phyloP scores from a whole-genome alignment of 495 filamentous ascomycete species.

The Pyrenula massariospora region DNA sequence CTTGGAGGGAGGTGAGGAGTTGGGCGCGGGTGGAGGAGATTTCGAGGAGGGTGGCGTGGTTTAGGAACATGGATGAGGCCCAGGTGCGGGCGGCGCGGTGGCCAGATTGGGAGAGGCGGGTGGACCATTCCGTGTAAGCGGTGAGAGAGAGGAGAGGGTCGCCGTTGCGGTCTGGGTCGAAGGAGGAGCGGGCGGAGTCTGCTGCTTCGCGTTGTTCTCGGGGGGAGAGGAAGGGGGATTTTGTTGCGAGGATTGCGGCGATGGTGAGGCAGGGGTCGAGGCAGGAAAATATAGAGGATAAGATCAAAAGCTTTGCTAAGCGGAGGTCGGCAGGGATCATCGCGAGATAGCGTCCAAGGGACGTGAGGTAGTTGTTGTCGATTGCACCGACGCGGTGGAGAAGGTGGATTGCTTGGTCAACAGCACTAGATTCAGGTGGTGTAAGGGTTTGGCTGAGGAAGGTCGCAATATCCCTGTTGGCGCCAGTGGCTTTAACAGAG shows the following conservation, averaged over 20 bases:
- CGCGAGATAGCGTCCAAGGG: slow-evolving; percentile 77
- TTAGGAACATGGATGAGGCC: slow-evolving; percentile 86
- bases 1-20: slow-evolving; percentile 74
- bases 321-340: slow-evolving; percentile 92
- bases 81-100: slow-evolving; percentile 56
- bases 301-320: slow-evolving; percentile 90
- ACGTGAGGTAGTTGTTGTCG: slow-evolving; percentile 72
- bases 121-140: slow-evolving; percentile 73
- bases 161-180: slow-evolving; percentile 59
- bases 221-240: slow-evolving; percentile 74
- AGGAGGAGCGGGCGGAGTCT: slow-evolving; percentile 61
- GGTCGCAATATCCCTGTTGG: slow-evolving; percentile 60
- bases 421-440: slow-evolving; percentile 71
- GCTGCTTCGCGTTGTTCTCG: slow-evolving; percentile 70
- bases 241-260: slow-evolving; percentile 74
- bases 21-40: slow-evolving; percentile 78
- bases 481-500: slow-evolving; percentile 84
- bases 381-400: slow-evolving; percentile 80
- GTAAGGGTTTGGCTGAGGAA: slow-evolving; percentile 84
- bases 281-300: slow-evolving; percentile 85
- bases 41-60: slow-evolving; percentile 67
- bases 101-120: slow-evolving; percentile 44
- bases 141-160: slow-evolving; percentile 78
- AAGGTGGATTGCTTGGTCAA: slow-evolving; percentile 69
- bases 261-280: slow-evolving; percentile 84